Percentiles rank a stretch among this genome's conserved stretches.
These are phyloP conservation scores for Aspergillus saccharolyticus DNA, from an alignment of 495 filamentous ascomycete species.

Conservation along the genomic window DNA sequence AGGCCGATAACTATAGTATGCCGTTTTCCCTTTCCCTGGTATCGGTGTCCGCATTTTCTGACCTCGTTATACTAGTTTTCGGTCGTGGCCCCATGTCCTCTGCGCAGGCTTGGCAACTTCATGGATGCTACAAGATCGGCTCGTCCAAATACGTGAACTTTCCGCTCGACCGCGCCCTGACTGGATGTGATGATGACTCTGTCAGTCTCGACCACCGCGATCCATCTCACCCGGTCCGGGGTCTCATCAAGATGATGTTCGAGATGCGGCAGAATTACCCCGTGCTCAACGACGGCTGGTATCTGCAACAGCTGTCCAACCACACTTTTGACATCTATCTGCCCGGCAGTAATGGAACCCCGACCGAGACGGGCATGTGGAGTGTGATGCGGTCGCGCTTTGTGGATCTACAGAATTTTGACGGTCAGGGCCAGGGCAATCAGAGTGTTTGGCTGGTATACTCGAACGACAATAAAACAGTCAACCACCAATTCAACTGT, in stretches of 20 bases:
- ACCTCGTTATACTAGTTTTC: conserved; percentile 39
- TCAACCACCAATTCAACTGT: conserved; percentile 57
- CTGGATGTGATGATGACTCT: conserved; percentile 53
- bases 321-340: conserved; percentile 46
- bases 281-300: conserved; percentile 59
- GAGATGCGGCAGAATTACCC: conserved; percentile 53
- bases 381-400: conserved; percentile 52
- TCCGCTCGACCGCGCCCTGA: conserved; percentile 48
- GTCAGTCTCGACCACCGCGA: conserved; percentile 62
- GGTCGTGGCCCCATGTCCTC: conserved; percentile 62
- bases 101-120: conserved; percentile 58
- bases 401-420: conserved; percentile 46
- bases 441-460: conserved; percentile 62
- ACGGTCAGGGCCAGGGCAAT: conserved; percentile 36
- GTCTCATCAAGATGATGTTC: conserved; percentile 62
- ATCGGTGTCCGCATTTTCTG: no score
- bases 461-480: conserved; percentile 50
- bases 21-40: background rate
- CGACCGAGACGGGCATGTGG: conserved; percentile 64
- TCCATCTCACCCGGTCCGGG: conserved; percentile 58
- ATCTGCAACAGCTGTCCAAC: conserved; percentile 53
- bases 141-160: conserved; percentile 53
- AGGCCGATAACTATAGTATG: conserved; percentile 54
- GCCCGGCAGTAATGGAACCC: conserved; percentile 45
- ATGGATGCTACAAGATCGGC: conserved; percentile 59